These are phyloP conservation scores for Clausena lansium DNA, from an alignment of 345 rosid genomes.

Conservation along the genomic window DNA sequence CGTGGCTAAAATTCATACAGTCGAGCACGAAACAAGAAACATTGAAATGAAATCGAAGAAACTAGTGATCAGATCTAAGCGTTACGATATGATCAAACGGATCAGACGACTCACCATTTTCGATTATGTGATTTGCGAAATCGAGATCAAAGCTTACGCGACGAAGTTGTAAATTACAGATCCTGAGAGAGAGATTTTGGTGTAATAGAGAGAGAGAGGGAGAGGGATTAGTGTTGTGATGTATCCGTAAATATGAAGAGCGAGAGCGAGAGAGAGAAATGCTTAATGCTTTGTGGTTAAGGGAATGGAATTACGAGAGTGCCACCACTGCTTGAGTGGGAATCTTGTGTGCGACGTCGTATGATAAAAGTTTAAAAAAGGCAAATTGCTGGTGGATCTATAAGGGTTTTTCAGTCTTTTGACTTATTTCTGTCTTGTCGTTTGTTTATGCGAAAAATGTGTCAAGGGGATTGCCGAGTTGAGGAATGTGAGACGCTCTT, in stretches of 20 bases:
- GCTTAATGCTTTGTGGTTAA: background rate
- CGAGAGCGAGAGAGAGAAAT: background rate
- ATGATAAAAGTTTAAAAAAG: background rate
- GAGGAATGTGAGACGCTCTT: background rate
- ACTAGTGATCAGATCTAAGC: constrained; percentile 17
- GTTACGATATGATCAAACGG: background rate
- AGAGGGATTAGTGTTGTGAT: background rate
- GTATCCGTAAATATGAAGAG: constrained; percentile 3
- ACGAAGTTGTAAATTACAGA: background rate
- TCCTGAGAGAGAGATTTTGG: constrained; percentile 1
- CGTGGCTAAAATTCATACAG: background rate
- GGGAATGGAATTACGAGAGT: background rate
- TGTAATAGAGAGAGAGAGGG: background rate
- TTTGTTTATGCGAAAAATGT: background rate
- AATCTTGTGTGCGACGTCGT: background rate
- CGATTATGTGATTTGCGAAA: background rate
- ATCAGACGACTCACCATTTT: constrained; percentile 19
- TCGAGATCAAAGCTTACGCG: background rate
- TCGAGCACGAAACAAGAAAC: background rate
- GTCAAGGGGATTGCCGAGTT: background rate
- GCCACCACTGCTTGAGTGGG: constrained; percentile 11
- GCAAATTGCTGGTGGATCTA: background rate
- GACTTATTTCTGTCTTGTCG: background rate
- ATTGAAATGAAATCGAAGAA: constrained; percentile 5
- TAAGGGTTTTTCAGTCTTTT: background rate